phyloP scores from a whole-genome alignment of 345 rosid genomes.

The Zanthoxylum bungeanum region DNA sequence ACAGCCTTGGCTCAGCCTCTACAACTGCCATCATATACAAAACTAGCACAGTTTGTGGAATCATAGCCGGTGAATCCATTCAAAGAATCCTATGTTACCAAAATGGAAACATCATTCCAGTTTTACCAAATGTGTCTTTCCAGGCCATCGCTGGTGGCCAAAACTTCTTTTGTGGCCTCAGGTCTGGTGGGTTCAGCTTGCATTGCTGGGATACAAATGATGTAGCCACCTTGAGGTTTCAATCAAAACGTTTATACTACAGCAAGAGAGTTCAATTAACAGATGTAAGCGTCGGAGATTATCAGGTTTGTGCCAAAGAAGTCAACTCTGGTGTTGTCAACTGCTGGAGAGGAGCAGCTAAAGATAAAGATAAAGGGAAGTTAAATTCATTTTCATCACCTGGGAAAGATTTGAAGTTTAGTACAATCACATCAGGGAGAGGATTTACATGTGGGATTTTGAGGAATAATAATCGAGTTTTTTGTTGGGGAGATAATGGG shows the following conservation, averaged over 20 bases:
- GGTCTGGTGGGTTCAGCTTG: slow-evolving; percentile 42
- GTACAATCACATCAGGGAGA: slow-evolving; percentile 44
- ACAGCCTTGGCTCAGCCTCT: slow-evolving; percentile 47
- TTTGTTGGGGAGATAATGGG: slow-evolving; percentile 45
- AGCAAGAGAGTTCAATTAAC: slow-evolving; percentile 26
- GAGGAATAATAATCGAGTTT: slow-evolving; percentile 31
- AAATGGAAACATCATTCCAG: slow-evolving; percentile 20
- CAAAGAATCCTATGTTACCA: slow-evolving; percentile 51
- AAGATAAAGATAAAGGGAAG: neutral
- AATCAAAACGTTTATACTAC: slow-evolving; percentile 35
- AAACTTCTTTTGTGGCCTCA: slow-evolving; percentile 51
- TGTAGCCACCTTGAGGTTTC: slow-evolving; percentile 11
- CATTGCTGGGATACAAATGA: slow-evolving; percentile 47
- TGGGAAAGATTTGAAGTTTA: slow-evolving; percentile 26
- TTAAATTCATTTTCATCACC: slow-evolving; percentile 35
- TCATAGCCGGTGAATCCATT: slow-evolving; percentile 33
- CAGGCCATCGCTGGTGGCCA: slow-evolving; percentile 50
- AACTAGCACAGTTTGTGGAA: slow-evolving; percentile 44
- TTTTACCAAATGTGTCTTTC: slow-evolving; percentile 44
- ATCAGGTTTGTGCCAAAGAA: slow-evolving; percentile 55
- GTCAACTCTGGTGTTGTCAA: slow-evolving; percentile 33
- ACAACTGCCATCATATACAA: slow-evolving; percentile 34
- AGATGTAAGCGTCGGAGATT: slow-evolving; percentile 45
- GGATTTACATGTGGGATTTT: slow-evolving; percentile 56
- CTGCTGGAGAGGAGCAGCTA: slow-evolving; percentile 52